Conservation (phyloP, 495 filamentous ascomycete genomes). For the Stereocaulon alpinum region DNA sequence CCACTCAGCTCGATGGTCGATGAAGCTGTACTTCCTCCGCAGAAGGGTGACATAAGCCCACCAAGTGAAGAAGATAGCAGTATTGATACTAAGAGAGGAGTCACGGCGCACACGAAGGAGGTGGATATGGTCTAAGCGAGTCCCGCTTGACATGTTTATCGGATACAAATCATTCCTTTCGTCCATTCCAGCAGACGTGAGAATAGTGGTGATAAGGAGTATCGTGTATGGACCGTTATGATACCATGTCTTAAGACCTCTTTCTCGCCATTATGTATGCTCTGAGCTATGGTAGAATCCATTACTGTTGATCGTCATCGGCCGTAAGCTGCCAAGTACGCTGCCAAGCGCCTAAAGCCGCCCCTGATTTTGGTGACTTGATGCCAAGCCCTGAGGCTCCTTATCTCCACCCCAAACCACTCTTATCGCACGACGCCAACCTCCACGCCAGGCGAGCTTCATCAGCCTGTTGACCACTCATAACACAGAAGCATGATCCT, state of each 20-base stretch:
- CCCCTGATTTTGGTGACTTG: background rate
- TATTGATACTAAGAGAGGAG: conserved; percentile 14
- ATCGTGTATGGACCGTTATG: background rate
- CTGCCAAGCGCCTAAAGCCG: no score
- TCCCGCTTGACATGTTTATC: background rate
- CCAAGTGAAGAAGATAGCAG: conserved; percentile 13
- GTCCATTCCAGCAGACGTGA: background rate
- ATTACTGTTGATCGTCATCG: background rate
- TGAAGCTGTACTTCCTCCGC: conserved; percentile 32
- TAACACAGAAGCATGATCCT: background rate
- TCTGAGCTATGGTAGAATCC: no score
- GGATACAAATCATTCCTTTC: background rate
- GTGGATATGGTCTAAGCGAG: background rate
- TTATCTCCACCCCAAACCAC: background rate
- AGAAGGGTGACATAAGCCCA: conserved; percentile 26
- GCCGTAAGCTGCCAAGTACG: no score
- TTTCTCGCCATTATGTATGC: background rate
- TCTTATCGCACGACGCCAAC: conserved; percentile 3
- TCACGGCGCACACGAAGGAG: conserved; percentile 15
- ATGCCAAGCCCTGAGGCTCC: conserved; percentile 2
- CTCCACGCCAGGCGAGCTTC: background rate
- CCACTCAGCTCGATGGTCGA: conserved; percentile 29
- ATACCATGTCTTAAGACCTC: background rate
- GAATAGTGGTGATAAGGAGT: background rate
- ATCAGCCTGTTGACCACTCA: conserved; percentile 1